Evolutionary conservation across 257 asterid genomes (phyloP), one percentile per base, ranked within the genome.

Genomic region (Solanum gandarillasii): DNA sequence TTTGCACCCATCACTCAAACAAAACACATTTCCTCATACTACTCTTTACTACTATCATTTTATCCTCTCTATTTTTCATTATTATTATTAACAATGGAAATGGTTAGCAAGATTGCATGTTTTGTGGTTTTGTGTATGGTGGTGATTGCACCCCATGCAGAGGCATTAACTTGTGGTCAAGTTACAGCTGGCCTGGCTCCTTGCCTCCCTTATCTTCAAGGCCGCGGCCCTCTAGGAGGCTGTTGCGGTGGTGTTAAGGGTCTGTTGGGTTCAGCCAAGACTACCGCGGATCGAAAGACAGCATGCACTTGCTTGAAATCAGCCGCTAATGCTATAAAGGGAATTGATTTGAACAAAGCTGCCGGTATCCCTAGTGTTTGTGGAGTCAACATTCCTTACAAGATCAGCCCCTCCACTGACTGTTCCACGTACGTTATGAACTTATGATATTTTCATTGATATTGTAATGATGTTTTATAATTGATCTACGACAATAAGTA

Each of bases 301-400:
- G 90, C 87, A 14, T 90, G 92, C 89, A 83, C 21, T 10, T 88
- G 85, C 90, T 25, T 90, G 60, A 88, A 90, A 60, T 27, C 31
- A 4, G 12, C 73, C 3, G 86, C 87, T 36, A 29, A 25, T 8
- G 7, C 2, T 3, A 4, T 88, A 6, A n/a, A 5, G 25, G 55
- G 72, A 7, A 5, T 90, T 34, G 73, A 75, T 9, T 27, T 41
- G 14, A 3, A 20, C 32, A 18, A 46, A 71, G 90, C 92, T 25
- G 84, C 75, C 10, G 43, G 74, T 48, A 79, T 90, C 14, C 92
- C 92, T 3, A 12, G 62, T 6, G 31, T 27, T 29, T 87, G 91
- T 76, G 35, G 74, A 6, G 85, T 85, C 7, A 27, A 20, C 46
- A 27, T 89, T 21, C 90, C 90, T 25, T 87, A 85, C 73, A 55